Conservation (phyloP, 345 rosid species). For the sweet orange (Citrus sinensis) region DNA sequence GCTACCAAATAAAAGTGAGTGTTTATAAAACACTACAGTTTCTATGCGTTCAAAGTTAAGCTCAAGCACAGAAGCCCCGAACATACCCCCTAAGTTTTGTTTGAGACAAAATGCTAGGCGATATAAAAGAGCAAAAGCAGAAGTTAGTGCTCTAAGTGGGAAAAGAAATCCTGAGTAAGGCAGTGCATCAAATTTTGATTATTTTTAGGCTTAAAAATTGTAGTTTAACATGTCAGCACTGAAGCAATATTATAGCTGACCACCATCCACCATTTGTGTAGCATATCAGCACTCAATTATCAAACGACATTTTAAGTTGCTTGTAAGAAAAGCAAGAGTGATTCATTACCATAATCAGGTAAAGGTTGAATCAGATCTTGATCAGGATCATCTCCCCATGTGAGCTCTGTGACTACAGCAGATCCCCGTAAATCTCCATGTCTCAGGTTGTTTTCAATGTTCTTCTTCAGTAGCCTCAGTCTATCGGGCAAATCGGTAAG, state of each 20-base stretch:
- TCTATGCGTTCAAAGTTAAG: background rate
- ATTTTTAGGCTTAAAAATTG: background rate
- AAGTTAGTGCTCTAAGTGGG: background rate
- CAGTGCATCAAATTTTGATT: background rate
- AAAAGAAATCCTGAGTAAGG: background rate
- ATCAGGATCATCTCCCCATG: constrained; percentile 77
- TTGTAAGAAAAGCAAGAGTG: background rate
- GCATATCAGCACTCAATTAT: background rate
- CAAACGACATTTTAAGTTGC: background rate
- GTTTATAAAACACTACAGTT: background rate
- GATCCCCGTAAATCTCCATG: constrained; percentile 50
- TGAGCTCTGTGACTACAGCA: constrained; percentile 63
- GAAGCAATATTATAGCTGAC: background rate
- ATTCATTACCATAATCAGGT: constrained; percentile 66
- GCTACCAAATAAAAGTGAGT: background rate
- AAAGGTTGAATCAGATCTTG: constrained; percentile 55
- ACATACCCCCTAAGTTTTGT: background rate
- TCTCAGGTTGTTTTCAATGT: constrained; percentile 53
- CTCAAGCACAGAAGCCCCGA: background rate
- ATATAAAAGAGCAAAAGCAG: background rate
- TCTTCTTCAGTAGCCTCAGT: constrained; percentile 74
- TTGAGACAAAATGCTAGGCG: background rate
- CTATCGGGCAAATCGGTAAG: constrained; percentile 93
- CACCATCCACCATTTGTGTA: background rate
- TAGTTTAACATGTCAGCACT: background rate